Conservation (phyloP, 2,329 filamentous ascomycete genomes). For the Ophiostoma triangulosporum region DNA sequence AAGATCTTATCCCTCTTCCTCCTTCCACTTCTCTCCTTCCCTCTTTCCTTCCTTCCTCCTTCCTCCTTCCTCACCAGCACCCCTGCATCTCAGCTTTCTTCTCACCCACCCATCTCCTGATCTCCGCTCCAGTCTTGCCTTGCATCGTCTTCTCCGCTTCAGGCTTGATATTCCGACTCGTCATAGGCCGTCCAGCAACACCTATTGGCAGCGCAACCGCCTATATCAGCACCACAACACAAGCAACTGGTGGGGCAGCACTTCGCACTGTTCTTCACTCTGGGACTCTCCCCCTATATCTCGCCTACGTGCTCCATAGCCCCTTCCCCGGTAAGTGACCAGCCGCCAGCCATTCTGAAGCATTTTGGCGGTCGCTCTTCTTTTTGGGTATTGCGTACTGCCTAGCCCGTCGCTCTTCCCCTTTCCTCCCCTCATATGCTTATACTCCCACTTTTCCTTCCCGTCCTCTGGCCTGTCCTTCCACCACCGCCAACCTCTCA, state of each 20-base stretch:
- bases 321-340: neutral
- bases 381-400: neutral
- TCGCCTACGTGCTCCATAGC: conserved; percentile 1
- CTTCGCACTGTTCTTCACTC: neutral
- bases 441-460: neutral
- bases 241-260: neutral
- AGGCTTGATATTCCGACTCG: neutral
- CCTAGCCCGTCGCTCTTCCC: neutral
- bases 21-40: neutral
- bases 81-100: neutral
- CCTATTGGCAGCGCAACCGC: neutral
- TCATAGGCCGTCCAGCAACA: neutral
- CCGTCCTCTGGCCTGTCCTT: neutral
- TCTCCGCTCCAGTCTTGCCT: no score
- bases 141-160: no score
- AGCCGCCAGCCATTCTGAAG: neutral
- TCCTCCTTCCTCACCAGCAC: neutral
- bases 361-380: neutral
- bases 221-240: neutral
- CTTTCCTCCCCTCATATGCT: neutral
- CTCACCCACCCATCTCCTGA: neutral
- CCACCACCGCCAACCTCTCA: neutral
- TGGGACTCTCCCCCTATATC: neutral
- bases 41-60: neutral
- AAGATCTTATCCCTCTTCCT: neutral